phyloP scores from a whole-genome alignment of 306 rosid species.

The Leucaena leucocephala region DNA sequence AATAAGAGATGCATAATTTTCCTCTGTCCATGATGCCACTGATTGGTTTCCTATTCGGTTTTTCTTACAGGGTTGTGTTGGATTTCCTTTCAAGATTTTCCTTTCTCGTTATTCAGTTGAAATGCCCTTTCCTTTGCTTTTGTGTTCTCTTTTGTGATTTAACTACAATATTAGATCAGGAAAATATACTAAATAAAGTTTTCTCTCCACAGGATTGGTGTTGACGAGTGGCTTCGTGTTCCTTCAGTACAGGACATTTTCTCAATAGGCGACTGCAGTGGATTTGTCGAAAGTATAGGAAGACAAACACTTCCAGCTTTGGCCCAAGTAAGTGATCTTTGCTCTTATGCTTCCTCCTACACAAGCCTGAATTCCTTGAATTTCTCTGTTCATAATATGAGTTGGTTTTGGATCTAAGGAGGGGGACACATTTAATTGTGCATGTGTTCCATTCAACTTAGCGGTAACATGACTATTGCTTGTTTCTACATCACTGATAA shows the following conservation, averaged over 20 bases:
- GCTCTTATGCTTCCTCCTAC: constrained; percentile 11
- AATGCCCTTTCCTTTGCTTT: not conserved
- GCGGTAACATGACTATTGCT: not conserved
- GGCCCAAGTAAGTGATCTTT: constrained; percentile 71
- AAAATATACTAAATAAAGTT: not conserved
- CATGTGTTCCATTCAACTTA: constrained; percentile 24
- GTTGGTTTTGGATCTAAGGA: constrained; percentile 4
- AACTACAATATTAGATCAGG: not conserved
- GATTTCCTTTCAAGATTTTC: not conserved
- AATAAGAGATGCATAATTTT: not conserved
- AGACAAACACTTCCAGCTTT: constrained; percentile 82
- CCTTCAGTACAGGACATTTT: constrained; percentile 79
- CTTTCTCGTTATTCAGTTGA: not conserved
- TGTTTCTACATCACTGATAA: not conserved
- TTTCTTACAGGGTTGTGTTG: not conserved
- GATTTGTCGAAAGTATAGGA: constrained; percentile 92
- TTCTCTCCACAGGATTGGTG: constrained; percentile 75
- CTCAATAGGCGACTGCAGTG: constrained; percentile 93
- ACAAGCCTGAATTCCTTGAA: constrained; percentile 23
- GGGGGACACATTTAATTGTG: constrained; percentile 17
- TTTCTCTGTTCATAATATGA: not conserved
- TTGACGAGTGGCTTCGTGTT: constrained; percentile 87
- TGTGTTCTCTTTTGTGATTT: constrained; percentile 23
- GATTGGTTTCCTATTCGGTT: constrained; percentile 8
- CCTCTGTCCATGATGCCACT: not conserved